Evolutionary conservation across 2,329 filamentous ascomycete genomes (phyloP).

Genomic region (Colletotrichum sp.): DNA sequence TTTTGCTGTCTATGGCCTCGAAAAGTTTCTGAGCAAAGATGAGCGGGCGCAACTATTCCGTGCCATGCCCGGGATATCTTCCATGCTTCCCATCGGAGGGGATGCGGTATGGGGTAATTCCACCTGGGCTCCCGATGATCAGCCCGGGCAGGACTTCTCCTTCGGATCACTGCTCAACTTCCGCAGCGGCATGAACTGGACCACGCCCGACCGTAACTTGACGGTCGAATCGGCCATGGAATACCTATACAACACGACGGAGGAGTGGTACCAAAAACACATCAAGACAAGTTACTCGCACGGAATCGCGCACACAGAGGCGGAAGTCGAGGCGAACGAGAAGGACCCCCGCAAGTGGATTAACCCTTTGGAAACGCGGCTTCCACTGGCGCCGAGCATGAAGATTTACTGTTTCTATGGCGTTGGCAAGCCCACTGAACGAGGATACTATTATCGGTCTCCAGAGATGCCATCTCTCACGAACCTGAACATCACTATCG

Average conservation of each 20-base stretch:
- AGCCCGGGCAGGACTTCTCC: slow-evolving; percentile 71
- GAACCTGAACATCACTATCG: slow-evolving; percentile 76
- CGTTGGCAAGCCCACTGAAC: slow-evolving; percentile 90
- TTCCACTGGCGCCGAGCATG: slow-evolving; percentile 85
- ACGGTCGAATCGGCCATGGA: slow-evolving; percentile 79
- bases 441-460: slow-evolving; percentile 86
- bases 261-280: slow-evolving; percentile 83
- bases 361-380: slow-evolving; percentile 87
- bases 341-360: slow-evolving; percentile 85
- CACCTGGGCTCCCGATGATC: slow-evolving; percentile 87
- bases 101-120: slow-evolving; percentile 93
- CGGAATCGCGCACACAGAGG: slow-evolving; percentile 80
- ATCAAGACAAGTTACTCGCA: slow-evolving; percentile 82
- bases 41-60: slow-evolving; percentile 94
- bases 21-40: slow-evolving; percentile 90
- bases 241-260: slow-evolving; percentile 79
- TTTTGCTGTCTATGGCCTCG: slow-evolving; percentile 94
- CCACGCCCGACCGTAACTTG: slow-evolving; percentile 73
- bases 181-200: slow-evolving; percentile 66
- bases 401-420: slow-evolving; percentile 99
- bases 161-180: slow-evolving; percentile 90
- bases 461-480: slow-evolving; percentile 69
- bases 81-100: slow-evolving; percentile 95
- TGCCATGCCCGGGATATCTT: slow-evolving; percentile 94
- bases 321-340: slow-evolving; percentile 84